phyloP scores from a whole-genome alignment of 495 filamentous ascomycete genomes.

The Trichoderma erinaceum region DNA sequence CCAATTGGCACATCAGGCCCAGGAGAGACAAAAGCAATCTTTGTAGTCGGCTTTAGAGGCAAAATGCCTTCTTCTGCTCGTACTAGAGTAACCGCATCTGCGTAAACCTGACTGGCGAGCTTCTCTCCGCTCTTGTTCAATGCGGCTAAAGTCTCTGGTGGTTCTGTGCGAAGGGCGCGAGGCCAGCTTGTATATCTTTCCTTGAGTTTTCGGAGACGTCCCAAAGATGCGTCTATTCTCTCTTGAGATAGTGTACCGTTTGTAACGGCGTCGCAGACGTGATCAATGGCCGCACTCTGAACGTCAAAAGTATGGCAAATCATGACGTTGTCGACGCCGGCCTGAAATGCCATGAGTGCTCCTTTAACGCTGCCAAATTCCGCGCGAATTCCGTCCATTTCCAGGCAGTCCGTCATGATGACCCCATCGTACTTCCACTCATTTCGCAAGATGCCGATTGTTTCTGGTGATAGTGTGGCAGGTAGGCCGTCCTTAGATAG shows the following conservation, averaged over 20 bases:
- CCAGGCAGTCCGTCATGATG: constrained; percentile 2
- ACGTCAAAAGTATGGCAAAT: constrained; percentile 8
- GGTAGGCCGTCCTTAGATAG: background rate
- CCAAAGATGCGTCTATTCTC: background rate
- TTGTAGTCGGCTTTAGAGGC: background rate
- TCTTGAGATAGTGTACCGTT: background rate
- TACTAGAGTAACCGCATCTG: background rate
- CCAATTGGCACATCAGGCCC: constrained; percentile 3
- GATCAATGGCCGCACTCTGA: background rate
- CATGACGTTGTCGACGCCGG: constrained; percentile 8
- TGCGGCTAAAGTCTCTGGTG: background rate
- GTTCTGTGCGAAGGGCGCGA: background rate
- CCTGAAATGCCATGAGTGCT: constrained; percentile 1
- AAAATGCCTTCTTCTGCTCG: constrained; percentile 1
- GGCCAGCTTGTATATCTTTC: constrained; percentile 15
- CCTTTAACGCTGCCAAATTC: background rate
- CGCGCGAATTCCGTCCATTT: constrained; percentile 3
- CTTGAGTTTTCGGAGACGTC: constrained; percentile 11
- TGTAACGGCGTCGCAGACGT: background rate
- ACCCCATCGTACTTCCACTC: constrained; percentile 2
- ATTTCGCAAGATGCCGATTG: constrained; percentile 3
- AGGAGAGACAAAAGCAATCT: constrained; percentile 7
- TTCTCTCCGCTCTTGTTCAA: background rate
- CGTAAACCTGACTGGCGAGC: background rate
- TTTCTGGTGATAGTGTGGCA: background rate